phyloP scores from a whole-genome alignment of 2,329 filamentous ascomycete species.

The Orbilia brochopaga region DNA sequence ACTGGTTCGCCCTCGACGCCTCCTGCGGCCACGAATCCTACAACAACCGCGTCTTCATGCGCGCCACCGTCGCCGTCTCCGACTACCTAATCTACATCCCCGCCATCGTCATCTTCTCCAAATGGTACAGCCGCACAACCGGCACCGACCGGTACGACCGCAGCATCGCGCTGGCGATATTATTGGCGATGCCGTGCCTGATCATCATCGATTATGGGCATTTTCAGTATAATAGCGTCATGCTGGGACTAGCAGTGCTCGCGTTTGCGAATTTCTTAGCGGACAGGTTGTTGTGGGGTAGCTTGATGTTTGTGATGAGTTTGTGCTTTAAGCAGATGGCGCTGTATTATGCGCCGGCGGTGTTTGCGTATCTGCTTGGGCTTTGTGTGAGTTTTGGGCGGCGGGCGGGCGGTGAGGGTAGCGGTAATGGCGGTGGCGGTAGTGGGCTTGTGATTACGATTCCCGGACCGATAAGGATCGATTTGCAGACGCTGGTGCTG shows the following conservation, averaged over 20 bases:
- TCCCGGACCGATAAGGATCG: slow-evolving; percentile 57
- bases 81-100: slow-evolving; percentile 91
- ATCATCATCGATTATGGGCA: slow-evolving; percentile 94
- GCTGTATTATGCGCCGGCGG: slow-evolving; percentile 89
- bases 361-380: slow-evolving; percentile 90
- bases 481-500: slow-evolving; percentile 74
- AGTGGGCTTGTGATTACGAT: not conserved
- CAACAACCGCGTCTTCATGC: slow-evolving; percentile 90
- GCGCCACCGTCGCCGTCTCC: slow-evolving; percentile 84
- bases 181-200: slow-evolving; percentile 87
- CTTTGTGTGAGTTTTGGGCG: slow-evolving; percentile 79
- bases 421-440: slow-evolving; percentile 1
- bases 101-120: slow-evolving; percentile 81
- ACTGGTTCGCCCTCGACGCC: slow-evolving; percentile 84
- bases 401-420: slow-evolving; percentile 67
- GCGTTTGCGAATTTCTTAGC: slow-evolving; percentile 88
- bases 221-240: slow-evolving; percentile 98
- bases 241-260: slow-evolving; percentile 88
- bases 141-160: slow-evolving; percentile 66
- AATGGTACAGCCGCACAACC: slow-evolving; percentile 77
- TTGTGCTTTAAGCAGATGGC: slow-evolving; percentile 99
- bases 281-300: slow-evolving; percentile 82
- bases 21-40: slow-evolving; percentile 83
- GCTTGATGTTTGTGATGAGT: slow-evolving; percentile 89
- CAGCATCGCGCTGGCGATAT: slow-evolving; percentile 82